Conservation (phyloP, 352 stramenopile species). For the Saprolegnia diclina region DNA sequence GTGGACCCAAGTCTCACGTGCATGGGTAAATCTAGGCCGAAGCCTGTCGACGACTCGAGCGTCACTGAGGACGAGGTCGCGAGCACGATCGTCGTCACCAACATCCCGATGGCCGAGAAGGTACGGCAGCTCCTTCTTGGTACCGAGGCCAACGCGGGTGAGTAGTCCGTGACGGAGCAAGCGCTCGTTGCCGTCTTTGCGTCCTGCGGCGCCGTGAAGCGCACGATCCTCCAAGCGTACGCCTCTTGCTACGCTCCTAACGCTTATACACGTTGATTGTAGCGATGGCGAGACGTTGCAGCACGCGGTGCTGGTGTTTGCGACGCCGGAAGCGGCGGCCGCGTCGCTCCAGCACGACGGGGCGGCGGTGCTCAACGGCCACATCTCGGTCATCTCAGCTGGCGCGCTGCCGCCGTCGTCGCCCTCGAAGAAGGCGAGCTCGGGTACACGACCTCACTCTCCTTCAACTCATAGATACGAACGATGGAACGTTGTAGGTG, state of each 20-base stretch:
- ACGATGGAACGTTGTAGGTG: background rate
- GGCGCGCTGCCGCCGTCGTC: background rate
- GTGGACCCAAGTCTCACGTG: background rate
- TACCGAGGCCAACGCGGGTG: background rate
- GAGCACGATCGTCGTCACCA: conserved; percentile 20
- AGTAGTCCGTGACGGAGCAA: conserved; percentile 11
- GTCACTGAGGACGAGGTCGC: conserved; percentile 7
- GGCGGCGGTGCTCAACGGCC: background rate
- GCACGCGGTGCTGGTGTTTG: conserved; percentile 19
- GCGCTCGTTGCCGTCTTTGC: conserved; percentile 11
- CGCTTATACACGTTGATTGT: background rate
- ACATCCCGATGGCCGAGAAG: conserved; percentile 21
- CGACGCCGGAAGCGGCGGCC: conserved; percentile 9
- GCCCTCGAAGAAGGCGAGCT: background rate
- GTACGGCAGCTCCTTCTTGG: background rate
- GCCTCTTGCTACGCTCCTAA: background rate
- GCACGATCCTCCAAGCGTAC: conserved; percentile 13
- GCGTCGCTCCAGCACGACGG: conserved; percentile 10
- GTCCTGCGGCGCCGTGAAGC: conserved; percentile 5
- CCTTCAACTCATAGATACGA: no score
- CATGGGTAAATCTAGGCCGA: background rate
- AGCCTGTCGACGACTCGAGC: background rate
- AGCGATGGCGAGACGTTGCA: conserved; percentile 17
- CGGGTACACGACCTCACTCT: background rate
- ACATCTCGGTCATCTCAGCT: conserved; percentile 11